Evolutionary conservation across 2,329 filamentous ascomycete genomes (phyloP).

Genomic region (Colletotrichum higginsianum): DNA sequence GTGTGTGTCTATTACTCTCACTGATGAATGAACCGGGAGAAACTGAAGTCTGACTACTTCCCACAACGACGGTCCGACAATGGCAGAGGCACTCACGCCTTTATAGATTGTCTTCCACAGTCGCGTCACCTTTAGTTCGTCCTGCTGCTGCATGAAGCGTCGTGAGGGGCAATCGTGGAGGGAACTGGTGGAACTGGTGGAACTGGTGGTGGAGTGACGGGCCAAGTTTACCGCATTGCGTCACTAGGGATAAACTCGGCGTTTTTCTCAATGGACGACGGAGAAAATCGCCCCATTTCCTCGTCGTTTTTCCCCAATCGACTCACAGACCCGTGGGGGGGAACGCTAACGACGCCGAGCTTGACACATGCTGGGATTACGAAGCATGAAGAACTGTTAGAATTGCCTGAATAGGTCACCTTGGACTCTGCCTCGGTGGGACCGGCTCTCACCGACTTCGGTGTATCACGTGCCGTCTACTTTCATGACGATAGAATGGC

Average conservation of each 20-base stretch:
- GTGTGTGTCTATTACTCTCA: not conserved
- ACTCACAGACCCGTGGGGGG: not conserved
- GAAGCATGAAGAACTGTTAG: slow-evolving; percentile 29
- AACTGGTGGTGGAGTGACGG: slow-evolving; percentile 24
- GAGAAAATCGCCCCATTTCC: slow-evolving; percentile 38
- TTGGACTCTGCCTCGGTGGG: not conserved
- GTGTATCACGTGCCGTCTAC: not conserved
- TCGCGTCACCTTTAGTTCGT: not conserved
- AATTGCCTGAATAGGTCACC: slow-evolving; percentile 34
- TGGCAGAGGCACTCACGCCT: not conserved
- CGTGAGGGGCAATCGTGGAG: slow-evolving; percentile 35
- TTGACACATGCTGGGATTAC: slow-evolving; percentile 27
- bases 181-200: slow-evolving; percentile 18
- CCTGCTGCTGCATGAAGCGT: not conserved
- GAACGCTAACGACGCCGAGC: slow-evolving; percentile 24
- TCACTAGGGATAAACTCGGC: slow-evolving; percentile 36
- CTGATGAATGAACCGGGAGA: not conserved
- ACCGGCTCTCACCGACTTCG: not conserved
- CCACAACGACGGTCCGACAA: not conserved
- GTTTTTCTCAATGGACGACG: slow-evolving; percentile 38
- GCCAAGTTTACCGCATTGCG: slow-evolving; percentile 35
- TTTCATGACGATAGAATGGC: too few relatives aligned
- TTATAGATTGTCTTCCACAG: slow-evolving; percentile 31
- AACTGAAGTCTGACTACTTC: not conserved
- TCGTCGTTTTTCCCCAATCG: not conserved